Conservation (phyloP, 352 stramenopile species). For the Phytopythium aichiense region DNA sequence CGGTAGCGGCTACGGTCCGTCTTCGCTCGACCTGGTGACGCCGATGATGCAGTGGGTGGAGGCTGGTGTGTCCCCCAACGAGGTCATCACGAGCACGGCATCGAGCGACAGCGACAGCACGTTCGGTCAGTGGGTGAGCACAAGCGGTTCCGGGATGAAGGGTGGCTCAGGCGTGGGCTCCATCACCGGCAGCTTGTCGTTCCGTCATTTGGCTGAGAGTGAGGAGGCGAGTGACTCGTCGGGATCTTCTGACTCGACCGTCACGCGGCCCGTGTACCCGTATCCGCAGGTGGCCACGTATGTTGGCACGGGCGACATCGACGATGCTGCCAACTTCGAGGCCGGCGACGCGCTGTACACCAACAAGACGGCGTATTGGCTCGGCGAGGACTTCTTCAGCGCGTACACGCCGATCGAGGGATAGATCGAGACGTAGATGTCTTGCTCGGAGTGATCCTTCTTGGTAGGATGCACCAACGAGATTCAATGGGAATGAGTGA, state of each 20-base stretch:
- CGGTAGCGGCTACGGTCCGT: conserved; percentile 26
- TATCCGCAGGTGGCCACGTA: conserved; percentile 28
- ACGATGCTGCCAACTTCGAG: conserved; percentile 25
- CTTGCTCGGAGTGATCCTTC: too few relatives aligned
- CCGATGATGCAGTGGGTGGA: conserved; percentile 38
- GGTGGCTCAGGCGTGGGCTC: conserved; percentile 1
- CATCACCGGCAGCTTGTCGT: conserved; percentile 1
- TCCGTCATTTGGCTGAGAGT: conserved; percentile 5
- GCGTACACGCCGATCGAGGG: conserved; percentile 18
- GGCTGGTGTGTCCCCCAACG: conserved; percentile 13
- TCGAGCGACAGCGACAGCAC: conserved; percentile 9
- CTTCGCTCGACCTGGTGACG: conserved; percentile 27
- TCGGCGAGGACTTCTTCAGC: conserved; percentile 24
- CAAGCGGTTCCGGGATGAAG: conserved; percentile 9
- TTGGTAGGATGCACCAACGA: too few relatives aligned
- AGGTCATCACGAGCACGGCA: conserved; percentile 19
- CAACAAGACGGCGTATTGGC: conserved; percentile 22
- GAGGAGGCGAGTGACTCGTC: conserved; percentile 5
- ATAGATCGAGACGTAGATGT: not conserved
- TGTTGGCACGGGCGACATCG: conserved; percentile 20
- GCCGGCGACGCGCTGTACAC: conserved; percentile 27
- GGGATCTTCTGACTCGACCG: conserved; percentile 15
- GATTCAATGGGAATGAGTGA: too few relatives aligned
- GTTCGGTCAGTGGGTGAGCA: conserved; percentile 26
- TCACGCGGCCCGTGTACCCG: conserved; percentile 24